These are phyloP conservation scores for Cytidiella melzeri DNA, from an alignment of 768 basidiomycete species.

Conservation along the genomic window DNA sequence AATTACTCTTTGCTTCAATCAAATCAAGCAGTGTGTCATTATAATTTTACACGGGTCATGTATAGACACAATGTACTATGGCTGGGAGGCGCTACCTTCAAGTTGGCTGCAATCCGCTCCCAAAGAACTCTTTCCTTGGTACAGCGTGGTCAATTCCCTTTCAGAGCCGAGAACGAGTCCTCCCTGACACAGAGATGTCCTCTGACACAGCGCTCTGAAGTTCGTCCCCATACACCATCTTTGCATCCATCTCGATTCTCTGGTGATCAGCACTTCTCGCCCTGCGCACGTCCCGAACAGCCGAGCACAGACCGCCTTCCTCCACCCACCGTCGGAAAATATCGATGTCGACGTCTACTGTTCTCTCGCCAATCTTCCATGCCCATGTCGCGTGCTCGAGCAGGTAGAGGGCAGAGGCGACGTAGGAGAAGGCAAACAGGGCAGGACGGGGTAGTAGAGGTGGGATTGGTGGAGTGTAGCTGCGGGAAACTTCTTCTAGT, in stretches of 20 bases:
- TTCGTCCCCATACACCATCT: conserved; percentile 16
- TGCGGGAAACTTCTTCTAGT: conserved; percentile 32
- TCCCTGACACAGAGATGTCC: background rate
- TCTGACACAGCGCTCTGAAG: background rate
- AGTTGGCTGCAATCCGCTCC: no score
- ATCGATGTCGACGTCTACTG: conserved; percentile 40
- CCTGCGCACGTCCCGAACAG: conserved; percentile 22
- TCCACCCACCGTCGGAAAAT: conserved; percentile 49
- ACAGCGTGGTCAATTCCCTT: no score
- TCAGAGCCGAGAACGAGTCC: background rate
- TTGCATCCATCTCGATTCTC: conserved; percentile 7
- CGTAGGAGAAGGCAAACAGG: conserved; percentile 50
- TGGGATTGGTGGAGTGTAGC: conserved; percentile 36
- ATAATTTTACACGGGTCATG: no score
- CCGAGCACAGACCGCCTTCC: conserved; percentile 29
- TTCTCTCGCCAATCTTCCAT: conserved; percentile 17
- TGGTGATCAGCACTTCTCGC: background rate
- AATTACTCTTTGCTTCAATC: no score
- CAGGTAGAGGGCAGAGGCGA: conserved; percentile 49
- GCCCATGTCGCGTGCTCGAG: conserved; percentile 71
- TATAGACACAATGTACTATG: no score
- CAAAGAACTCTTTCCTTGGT: no score
- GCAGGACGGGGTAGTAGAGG: conserved; percentile 51
- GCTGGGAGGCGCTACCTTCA: no score
- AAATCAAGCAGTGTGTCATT: no score